Percentiles rank a stretch among this genome's conserved stretches.
Evolutionary conservation across 2,329 filamentous ascomycete species (phyloP).

Genomic region (Cercospora canescens): DNA sequence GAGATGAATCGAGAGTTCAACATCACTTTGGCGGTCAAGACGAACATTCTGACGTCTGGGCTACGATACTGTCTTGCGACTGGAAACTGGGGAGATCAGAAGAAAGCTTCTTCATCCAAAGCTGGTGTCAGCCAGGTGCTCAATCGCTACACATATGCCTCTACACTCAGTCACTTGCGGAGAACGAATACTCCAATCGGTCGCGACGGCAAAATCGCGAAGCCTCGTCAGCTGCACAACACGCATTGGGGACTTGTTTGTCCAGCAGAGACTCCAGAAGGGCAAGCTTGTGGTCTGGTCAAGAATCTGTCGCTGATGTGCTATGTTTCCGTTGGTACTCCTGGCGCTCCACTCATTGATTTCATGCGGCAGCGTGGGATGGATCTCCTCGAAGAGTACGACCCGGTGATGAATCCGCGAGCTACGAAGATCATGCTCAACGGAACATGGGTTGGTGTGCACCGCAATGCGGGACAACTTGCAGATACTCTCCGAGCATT

Average conservation of each 20-base stretch:
- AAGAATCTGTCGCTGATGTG: conserved; percentile 99
- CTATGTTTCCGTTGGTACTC: conserved; percentile 93
- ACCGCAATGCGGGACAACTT: conserved; percentile 82
- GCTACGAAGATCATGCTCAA: conserved; percentile 99
- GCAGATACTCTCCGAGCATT: conserved; percentile 54
- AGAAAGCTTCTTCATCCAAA: conserved; percentile 92
- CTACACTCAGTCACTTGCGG: conserved; percentile 92
- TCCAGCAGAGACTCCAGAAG: conserved; percentile 95
- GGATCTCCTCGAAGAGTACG: conserved; percentile 94
- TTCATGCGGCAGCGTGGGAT: conserved; percentile 96
- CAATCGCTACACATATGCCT: conserved; percentile 96
- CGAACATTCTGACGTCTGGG: conserved; percentile 86
- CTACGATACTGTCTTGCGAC: conserved; percentile 96
- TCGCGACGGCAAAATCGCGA: conserved; percentile 96
- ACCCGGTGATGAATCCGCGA: conserved; percentile 67
- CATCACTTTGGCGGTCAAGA: conserved; percentile 85
- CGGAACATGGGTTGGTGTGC: conserved; percentile 95
- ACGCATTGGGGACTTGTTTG: conserved; percentile 98
- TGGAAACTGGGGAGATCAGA: conserved; percentile 99
- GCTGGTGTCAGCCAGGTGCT: conserved; percentile 97
- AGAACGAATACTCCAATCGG: conserved; percentile 98
- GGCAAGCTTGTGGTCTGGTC: conserved; percentile 95
- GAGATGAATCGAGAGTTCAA: conserved; percentile 89
- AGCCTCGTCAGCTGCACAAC: conserved; percentile 96
- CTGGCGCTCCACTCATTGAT: conserved; percentile 84